A percentile compares a stretch with the other conserved stretches of the same genome.
Evolutionary conservation across 1,139 yeast genomes (phyloP).

Genomic region (Geotrichum bryndzae): DNA sequence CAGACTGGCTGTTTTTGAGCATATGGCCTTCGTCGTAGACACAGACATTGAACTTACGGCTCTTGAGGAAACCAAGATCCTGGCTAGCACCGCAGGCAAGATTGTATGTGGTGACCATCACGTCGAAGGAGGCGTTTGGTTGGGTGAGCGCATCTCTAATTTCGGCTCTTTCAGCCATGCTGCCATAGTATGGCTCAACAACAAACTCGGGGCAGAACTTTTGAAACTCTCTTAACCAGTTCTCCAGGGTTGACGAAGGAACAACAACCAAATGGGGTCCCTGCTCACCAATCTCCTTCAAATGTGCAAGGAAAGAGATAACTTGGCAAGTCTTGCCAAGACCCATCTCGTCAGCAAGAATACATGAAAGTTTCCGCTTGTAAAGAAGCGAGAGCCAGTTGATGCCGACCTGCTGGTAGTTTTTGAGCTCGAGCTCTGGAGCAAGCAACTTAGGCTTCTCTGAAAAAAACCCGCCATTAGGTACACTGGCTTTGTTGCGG

Average conservation of each 20-base stretch:
- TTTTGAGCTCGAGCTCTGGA: slow-evolving; percentile 61
- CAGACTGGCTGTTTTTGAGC: slow-evolving; percentile 83
- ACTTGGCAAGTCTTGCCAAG: slow-evolving; percentile 95
- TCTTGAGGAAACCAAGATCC: slow-evolving; percentile 72
- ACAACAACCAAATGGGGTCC: slow-evolving; percentile 82
- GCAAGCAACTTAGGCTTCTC: slow-evolving; percentile 66
- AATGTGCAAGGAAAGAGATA: slow-evolving; percentile 81
- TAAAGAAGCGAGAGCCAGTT: slow-evolving; percentile 87
- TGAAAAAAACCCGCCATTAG: slow-evolving; percentile 49
- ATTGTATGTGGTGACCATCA: slow-evolving; percentile 87
- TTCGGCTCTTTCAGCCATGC: slow-evolving; percentile 77
- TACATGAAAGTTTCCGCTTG: slow-evolving; percentile 75
- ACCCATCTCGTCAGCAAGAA: slow-evolving; percentile 97
- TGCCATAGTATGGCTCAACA: slow-evolving; percentile 92
- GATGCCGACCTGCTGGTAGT: slow-evolving; percentile 90
- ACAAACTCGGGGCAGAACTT: slow-evolving; percentile 75
- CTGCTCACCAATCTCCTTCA: slow-evolving; percentile 53
- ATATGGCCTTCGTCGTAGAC: slow-evolving; percentile 98
- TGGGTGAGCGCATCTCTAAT: slow-evolving; percentile 49
- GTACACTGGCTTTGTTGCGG: slow-evolving; percentile 12
- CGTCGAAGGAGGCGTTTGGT: slow-evolving; percentile 66
- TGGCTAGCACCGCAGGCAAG: slow-evolving; percentile 81
- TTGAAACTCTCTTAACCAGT: slow-evolving; percentile 92
- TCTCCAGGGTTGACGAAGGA: slow-evolving; percentile 93
- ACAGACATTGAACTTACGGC: slow-evolving; percentile 72